Evolutionary conservation across 768 basidiomycete species (phyloP).

Genomic region (Mycena capillaripes): DNA sequence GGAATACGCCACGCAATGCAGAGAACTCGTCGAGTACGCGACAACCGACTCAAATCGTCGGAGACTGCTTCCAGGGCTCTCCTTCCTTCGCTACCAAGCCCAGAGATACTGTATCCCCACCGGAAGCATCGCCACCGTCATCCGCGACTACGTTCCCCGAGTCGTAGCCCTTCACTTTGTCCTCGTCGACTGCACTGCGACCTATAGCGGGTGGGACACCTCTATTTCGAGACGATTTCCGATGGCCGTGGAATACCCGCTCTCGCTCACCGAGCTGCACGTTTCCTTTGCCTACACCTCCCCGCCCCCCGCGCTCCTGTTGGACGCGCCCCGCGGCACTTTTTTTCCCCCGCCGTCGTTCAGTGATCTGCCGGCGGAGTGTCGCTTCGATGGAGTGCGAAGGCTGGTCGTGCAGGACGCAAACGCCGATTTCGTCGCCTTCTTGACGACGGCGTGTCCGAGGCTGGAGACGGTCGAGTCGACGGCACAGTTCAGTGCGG

Average conservation of each 20-base stretch:
- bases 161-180: background rate
- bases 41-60: background rate
- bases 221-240: background rate
- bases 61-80: background rate
- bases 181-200: background rate
- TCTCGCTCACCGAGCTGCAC: background rate
- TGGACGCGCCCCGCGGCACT: no score
- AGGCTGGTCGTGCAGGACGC: background rate
- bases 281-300: background rate
- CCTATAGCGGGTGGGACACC: background rate
- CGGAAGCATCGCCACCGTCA: background rate
- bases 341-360: background rate
- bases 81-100: no score
- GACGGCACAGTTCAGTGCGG: no score
- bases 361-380: background rate
- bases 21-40: background rate
- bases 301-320: background rate
- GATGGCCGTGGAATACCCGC: background rate
- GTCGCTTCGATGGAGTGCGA: background rate
- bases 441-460: no score
- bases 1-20: no score
- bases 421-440: no score
- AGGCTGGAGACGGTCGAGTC: no score
- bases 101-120: background rate
- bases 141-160: background rate